These are phyloP conservation scores for Phylloporus arenicola DNA, from an alignment of 768 basidiomycete genomes.

Conservation along the genomic window DNA sequence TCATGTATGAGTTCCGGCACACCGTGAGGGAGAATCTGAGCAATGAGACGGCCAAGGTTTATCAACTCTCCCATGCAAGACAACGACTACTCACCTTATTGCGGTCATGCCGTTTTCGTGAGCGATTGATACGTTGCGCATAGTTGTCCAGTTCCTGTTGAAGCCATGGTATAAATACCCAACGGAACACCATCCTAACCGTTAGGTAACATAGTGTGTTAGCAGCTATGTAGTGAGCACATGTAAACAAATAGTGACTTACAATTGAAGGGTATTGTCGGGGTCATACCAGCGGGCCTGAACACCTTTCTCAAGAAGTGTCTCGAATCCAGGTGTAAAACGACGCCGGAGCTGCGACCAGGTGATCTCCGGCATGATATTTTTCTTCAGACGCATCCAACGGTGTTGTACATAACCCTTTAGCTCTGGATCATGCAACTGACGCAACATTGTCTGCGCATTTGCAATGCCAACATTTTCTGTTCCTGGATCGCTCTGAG, in stretches of 20 bases:
- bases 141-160: constrained; percentile 7
- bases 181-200: constrained; percentile 32
- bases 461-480: neutral
- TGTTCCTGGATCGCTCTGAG: constrained; percentile 2
- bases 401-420: constrained; percentile 37
- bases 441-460: neutral
- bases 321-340: constrained; percentile 36
- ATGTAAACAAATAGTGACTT: constrained; percentile 1
- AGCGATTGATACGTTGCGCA: constrained; percentile 1
- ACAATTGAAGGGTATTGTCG: constrained; percentile 23
- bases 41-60: no score
- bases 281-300: constrained; percentile 30
- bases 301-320: constrained; percentile 29
- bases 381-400: constrained; percentile 33
- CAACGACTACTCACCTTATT: constrained; percentile 3
- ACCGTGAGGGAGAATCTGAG: constrained; percentile 33
- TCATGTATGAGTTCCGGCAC: constrained; percentile 32
- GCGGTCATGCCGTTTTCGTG: neutral
- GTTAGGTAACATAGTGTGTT: no score
- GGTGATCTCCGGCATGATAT: constrained; percentile 38
- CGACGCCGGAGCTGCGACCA: constrained; percentile 34
- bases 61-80: no score
- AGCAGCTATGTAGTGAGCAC: no score
- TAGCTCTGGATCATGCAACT: constrained; percentile 32
- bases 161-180: constrained; percentile 19